A percentile compares a stretch with the other conserved stretches of the same genome.
phyloP scores from a whole-genome alignment of 2,329 filamentous ascomycete species.

The Aspergillus sp. region DNA sequence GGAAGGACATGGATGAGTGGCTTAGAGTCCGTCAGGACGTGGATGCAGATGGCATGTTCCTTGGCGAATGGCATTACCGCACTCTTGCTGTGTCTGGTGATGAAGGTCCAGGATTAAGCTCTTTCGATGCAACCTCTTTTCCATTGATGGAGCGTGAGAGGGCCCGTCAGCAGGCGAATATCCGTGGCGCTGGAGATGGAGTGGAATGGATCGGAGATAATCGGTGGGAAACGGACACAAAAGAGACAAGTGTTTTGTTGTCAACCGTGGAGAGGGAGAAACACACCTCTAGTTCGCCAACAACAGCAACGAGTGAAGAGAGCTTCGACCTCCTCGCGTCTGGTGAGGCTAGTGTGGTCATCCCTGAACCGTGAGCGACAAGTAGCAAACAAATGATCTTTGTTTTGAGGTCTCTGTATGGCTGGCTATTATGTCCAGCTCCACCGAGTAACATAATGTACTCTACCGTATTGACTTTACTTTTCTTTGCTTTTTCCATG shows the following conservation, averaged over 20 bases:
- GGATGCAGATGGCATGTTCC: constrained; percentile 82
- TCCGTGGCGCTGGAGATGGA: constrained; percentile 38
- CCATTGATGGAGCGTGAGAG: constrained; percentile 48
- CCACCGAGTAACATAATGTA: constrained; percentile 6
- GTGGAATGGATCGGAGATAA: constrained; percentile 44
- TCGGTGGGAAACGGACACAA: constrained; percentile 24
- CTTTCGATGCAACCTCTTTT: constrained; percentile 22
- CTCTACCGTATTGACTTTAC: constrained; percentile 10
- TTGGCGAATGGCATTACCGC: constrained; percentile 84
- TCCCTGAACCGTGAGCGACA: constrained; percentile 21
- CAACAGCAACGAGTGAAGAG: constrained; percentile 46
- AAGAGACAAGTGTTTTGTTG: constrained; percentile 2
- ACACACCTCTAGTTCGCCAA: constrained; percentile 34
- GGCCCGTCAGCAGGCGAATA: constrained; percentile 25
- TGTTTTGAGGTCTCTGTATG: constrained; percentile 4
- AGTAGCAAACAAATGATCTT: constrained; percentile 15
- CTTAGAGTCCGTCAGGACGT: constrained; percentile 66
- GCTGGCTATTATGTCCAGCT: constrained; percentile 3
- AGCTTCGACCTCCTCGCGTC: constrained; percentile 48
- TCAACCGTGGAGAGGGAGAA: constrained; percentile 14
- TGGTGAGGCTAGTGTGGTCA: constrained; percentile 45
- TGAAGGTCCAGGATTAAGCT: constrained; percentile 9
- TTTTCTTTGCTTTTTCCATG: constrained; percentile 3
- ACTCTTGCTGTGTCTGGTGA: constrained; percentile 53
- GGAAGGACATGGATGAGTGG: constrained; percentile 65